These are phyloP conservation scores for Camillea tinctor DNA, from an alignment of 2,329 filamentous ascomycete genomes.

Conservation along the genomic window DNA sequence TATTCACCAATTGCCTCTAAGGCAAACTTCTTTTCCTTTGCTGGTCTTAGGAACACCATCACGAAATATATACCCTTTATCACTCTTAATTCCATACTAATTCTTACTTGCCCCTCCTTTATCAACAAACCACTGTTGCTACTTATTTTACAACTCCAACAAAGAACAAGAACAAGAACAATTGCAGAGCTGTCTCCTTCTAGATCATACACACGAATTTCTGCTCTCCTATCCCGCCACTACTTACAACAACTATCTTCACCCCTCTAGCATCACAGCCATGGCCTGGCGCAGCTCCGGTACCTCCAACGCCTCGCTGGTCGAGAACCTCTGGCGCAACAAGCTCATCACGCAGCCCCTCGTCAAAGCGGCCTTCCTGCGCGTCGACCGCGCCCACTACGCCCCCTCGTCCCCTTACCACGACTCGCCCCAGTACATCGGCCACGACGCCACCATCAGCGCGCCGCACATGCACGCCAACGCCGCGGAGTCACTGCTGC, in stretches of 20 bases:
- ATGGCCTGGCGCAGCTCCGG: constrained; percentile 95
- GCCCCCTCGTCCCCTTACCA: constrained; percentile 68
- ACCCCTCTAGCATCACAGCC: background rate
- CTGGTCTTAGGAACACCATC: no score
- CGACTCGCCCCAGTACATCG: constrained; percentile 56
- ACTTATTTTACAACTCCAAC: background rate
- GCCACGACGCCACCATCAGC: constrained; percentile 55
- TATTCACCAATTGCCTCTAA: no score
- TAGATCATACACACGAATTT: background rate
- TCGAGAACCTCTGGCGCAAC: constrained; percentile 73
- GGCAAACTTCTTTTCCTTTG: no score
- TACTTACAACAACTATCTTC: no score
- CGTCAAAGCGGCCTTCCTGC: constrained; percentile 78
- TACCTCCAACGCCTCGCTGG: constrained; percentile 67
- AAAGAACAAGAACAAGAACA: background rate
- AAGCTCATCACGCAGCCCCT: constrained; percentile 69
- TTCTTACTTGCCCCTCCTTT: no score
- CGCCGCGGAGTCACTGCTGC: constrained; percentile 50
- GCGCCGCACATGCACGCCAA: constrained; percentile 62
- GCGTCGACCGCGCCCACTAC: constrained; percentile 86
- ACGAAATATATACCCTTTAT: no score
- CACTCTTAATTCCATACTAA: no score
- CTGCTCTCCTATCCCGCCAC: background rate
- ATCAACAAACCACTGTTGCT: background rate
- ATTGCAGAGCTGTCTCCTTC: background rate